Percentiles rank a stretch among this genome's conserved stretches.
Evolutionary conservation across 192 early-diverging fungal genomes (phyloP).

Genomic region (Jimgerdemannia flammicorona): DNA sequence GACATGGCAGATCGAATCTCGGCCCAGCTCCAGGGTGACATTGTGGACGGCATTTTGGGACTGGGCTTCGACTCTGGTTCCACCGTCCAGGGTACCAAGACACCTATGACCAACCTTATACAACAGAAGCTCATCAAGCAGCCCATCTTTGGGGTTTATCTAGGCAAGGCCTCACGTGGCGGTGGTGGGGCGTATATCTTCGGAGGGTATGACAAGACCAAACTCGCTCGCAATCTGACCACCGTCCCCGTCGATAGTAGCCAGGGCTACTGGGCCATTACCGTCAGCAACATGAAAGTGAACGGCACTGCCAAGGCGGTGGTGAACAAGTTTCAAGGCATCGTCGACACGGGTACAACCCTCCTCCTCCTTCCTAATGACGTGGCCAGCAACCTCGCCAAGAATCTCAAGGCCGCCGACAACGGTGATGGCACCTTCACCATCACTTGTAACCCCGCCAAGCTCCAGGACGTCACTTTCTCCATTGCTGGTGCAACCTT

Average conservation of each 20-base stretch:
- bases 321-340: neutral
- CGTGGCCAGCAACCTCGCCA: slow-evolving; percentile 16
- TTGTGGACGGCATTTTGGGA: slow-evolving; percentile 61
- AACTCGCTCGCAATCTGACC: slow-evolving; percentile 37
- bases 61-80: slow-evolving; percentile 54
- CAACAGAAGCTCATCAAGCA: slow-evolving; percentile 42
- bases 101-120: slow-evolving; percentile 56
- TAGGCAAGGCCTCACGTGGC: slow-evolving; percentile 33
- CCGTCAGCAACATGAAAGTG: too few relatives aligned
- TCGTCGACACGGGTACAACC: slow-evolving; percentile 34
- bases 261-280: too few relatives aligned
- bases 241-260: slow-evolving; percentile 33
- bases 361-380: slow-evolving; percentile 27
- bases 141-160: slow-evolving; percentile 58
- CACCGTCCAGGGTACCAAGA: slow-evolving; percentile 37
- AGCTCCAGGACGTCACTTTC: slow-evolving; percentile 24
- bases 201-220: slow-evolving; percentile 36
- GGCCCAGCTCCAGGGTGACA: slow-evolving; percentile 46
- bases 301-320: too few relatives aligned
- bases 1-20: slow-evolving; percentile 56
- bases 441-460: slow-evolving; percentile 18
- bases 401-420: slow-evolving; percentile 12
- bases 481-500: slow-evolving; percentile 30
- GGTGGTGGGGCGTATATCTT: slow-evolving; percentile 44
- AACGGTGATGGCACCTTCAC: slow-evolving; percentile 24